Evolutionary conservation across 495 filamentous ascomycete genomes (phyloP).

Genomic region (Venustampulla echinocandica): DNA sequence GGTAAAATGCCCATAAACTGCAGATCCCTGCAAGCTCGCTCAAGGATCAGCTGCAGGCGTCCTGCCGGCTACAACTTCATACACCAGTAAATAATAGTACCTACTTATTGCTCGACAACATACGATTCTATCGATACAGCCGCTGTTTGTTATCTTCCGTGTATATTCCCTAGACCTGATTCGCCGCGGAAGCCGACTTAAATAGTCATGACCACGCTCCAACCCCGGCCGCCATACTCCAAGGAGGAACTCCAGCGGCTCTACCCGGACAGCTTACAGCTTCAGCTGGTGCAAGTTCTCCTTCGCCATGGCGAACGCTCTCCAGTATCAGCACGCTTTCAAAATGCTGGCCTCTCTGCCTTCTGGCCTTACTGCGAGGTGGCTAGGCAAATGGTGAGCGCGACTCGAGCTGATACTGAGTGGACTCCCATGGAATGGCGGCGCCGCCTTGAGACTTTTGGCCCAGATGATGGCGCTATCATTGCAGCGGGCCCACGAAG

Average conservation of each 20-base stretch:
- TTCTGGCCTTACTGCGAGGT: conserved; percentile 92
- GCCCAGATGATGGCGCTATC: conserved; percentile 58
- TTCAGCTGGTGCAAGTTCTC: conserved; percentile 84
- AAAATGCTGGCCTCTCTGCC: conserved; percentile 72
- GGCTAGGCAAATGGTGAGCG: conserved; percentile 61
- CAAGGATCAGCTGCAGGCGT: no score
- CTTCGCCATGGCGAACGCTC: conserved; percentile 88
- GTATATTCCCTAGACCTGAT: no score
- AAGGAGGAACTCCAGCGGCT: conserved; percentile 70
- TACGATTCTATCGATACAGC: no score
- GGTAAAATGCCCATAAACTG: no score
- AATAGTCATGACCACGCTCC: conserved; percentile 75
- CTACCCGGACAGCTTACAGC: conserved; percentile 70
- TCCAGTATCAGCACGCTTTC: conserved; percentile 78
- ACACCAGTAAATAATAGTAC: no score
- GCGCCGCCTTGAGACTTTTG: conserved; percentile 73
- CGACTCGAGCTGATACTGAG: conserved; percentile 45
- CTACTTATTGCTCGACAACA: no score
- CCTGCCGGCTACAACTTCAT: no score
- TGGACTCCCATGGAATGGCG: conserved; percentile 70
- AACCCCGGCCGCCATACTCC: conserved; percentile 67
- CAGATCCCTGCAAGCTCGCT: no score
- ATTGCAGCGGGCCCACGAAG: conserved; percentile 56
- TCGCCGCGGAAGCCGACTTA: no score
- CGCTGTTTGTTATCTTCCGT: no score